Conservation (phyloP, 345 rosid species). For the Dipteronia sinensis region DNA sequence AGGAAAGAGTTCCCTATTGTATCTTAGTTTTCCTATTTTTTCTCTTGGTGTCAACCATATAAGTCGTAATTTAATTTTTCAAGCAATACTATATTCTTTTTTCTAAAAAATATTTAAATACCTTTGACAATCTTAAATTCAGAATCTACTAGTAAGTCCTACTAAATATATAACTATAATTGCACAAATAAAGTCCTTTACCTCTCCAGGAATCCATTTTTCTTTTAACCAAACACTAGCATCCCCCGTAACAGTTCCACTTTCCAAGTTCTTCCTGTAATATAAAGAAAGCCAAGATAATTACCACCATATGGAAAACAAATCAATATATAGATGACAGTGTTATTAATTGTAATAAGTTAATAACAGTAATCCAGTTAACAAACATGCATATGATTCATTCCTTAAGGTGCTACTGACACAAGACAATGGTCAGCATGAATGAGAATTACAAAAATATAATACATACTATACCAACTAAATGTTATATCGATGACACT, state of each 20-base stretch:
- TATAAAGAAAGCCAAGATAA: slow-evolving; percentile 1
- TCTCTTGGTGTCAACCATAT: no score
- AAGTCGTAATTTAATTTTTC: no score
- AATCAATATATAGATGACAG: slow-evolving; percentile 24
- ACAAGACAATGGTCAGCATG: not conserved
- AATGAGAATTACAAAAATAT: not conserved
- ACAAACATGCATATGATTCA: not conserved
- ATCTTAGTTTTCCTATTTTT: no score
- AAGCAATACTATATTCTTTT: no score
- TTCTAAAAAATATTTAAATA: not conserved
- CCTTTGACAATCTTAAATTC: not conserved
- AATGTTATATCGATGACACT: not conserved
- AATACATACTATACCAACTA: not conserved
- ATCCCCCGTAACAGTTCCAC: slow-evolving; percentile 44
- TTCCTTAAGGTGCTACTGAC: not conserved
- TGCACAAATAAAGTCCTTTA: slow-evolving; percentile 24
- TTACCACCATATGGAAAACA: slow-evolving; percentile 9
- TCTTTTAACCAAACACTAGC: slow-evolving; percentile 71
- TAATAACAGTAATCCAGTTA: not conserved
- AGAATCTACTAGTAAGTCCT: slow-evolving; percentile 8
- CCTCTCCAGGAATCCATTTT: slow-evolving; percentile 88
- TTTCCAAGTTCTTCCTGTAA: slow-evolving; percentile 46
- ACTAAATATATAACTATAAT: not conserved
- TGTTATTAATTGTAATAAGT: slow-evolving; percentile 9
- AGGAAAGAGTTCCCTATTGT: no score